Percentiles rank a stretch among this genome's conserved stretches.
These are phyloP conservation scores for Cladosporium sp. DNA, from an alignment of 2,329 filamentous ascomycete species.

Conservation along the genomic window DNA sequence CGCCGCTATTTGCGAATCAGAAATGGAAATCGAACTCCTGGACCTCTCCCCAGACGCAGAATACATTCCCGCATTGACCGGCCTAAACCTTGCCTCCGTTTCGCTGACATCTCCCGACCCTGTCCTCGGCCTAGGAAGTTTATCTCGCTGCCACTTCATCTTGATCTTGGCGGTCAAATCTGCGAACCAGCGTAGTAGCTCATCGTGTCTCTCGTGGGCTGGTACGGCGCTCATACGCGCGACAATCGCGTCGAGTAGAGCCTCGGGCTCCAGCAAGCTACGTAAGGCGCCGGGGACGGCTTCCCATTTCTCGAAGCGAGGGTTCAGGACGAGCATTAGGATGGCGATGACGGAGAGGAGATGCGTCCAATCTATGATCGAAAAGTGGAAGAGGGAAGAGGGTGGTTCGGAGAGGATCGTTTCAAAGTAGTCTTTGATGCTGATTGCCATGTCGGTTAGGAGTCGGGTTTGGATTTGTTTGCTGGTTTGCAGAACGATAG, in stretches of 20 bases:
- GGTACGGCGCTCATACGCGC: not conserved
- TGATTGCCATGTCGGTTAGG: slow-evolving; percentile 8
- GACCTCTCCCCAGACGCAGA: not conserved
- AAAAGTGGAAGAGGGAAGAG: slow-evolving; percentile 20
- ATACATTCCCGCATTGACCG: slow-evolving; percentile 1
- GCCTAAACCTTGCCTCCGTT: slow-evolving; percentile 8
- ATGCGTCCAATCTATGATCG: slow-evolving; percentile 24
- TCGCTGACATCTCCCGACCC: slow-evolving; percentile 7
- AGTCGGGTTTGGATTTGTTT: not conserved
- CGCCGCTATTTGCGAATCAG: not conserved
- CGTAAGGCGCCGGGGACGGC: slow-evolving; percentile 3
- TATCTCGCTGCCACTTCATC: slow-evolving; percentile 1
- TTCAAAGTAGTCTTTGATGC: slow-evolving; percentile 27
- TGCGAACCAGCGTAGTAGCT: not conserved
- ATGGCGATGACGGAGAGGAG: slow-evolving; percentile 17
- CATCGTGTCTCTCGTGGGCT: not conserved
- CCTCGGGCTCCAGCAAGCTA: slow-evolving; percentile 1
- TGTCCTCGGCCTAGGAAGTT: not conserved
- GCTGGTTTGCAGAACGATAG: slow-evolving; percentile 20
- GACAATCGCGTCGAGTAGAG: slow-evolving; percentile 5
- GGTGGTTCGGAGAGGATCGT: slow-evolving; percentile 21
- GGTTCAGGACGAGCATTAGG: not conserved
- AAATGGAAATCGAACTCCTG: not conserved
- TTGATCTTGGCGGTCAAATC: not conserved
- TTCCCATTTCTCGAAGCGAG: slow-evolving; percentile 7